Evolutionary conservation across 2,329 filamentous ascomycete species (phyloP).

Genomic region (Scedosporium dehoogii): DNA sequence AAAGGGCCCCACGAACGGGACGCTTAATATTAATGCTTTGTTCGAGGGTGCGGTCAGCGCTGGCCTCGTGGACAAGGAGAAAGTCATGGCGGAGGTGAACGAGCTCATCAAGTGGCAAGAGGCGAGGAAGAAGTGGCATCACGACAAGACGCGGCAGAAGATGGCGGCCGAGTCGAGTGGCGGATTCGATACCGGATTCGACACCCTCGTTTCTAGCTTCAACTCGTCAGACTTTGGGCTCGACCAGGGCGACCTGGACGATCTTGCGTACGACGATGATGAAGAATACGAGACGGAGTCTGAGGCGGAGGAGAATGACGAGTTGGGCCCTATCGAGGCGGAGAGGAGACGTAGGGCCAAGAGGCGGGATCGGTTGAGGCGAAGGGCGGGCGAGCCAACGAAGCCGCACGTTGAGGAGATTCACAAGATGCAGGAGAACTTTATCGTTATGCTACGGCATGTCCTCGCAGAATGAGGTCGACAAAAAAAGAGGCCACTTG

Average conservation of each 20-base stretch:
- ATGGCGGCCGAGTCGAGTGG: slow-evolving; percentile 71
- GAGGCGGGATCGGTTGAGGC: slow-evolving; percentile 68
- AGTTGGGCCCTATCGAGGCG: slow-evolving; percentile 76
- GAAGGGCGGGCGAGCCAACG: slow-evolving; percentile 71
- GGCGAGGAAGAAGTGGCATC: slow-evolving; percentile 93
- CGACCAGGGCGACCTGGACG: slow-evolving; percentile 75
- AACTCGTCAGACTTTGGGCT: slow-evolving; percentile 81
- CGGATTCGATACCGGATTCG: slow-evolving; percentile 33
- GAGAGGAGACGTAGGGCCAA: slow-evolving; percentile 70
- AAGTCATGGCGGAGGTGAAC: slow-evolving; percentile 73
- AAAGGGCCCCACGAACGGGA: slow-evolving; percentile 74
- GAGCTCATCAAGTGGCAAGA: slow-evolving; percentile 87
- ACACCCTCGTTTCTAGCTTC: slow-evolving; percentile 50
- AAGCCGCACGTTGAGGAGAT: slow-evolving; percentile 76
- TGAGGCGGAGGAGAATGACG: slow-evolving; percentile 64
- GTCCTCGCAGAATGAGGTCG: slow-evolving; percentile 60
- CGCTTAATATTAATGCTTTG: slow-evolving; percentile 86
- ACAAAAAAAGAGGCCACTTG: too few species aligned
- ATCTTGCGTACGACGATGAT: slow-evolving; percentile 69
- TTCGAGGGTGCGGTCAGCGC: slow-evolving; percentile 70
- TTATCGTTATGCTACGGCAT: slow-evolving; percentile 70
- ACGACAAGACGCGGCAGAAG: slow-evolving; percentile 95
- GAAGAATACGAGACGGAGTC: slow-evolving; percentile 46
- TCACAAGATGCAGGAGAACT: slow-evolving; percentile 68
- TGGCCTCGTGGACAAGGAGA: slow-evolving; percentile 57